These are phyloP conservation scores for Saccharomyces hybrid DNA, from an alignment of 1,139 yeast genomes.

Conservation along the genomic window DNA sequence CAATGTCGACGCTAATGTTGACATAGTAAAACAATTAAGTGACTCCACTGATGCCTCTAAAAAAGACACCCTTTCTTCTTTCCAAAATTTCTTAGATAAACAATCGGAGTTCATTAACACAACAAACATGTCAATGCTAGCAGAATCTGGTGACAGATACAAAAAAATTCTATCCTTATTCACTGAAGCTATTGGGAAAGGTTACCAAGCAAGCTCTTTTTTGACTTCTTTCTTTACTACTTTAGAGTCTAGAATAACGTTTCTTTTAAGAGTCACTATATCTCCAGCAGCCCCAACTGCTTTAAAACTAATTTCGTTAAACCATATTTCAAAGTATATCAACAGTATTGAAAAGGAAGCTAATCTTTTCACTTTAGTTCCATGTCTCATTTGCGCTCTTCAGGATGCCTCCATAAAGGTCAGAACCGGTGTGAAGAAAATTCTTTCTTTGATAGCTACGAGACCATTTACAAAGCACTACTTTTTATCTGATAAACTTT, in stretches of 20 bases:
- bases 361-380: conserved; percentile 39
- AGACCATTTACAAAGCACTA: conserved; percentile 38
- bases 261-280: conserved; percentile 49
- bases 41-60: conserved; percentile 27
- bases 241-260: conserved; percentile 43
- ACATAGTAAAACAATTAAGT: conserved; percentile 22
- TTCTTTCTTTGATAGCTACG: conserved; percentile 31
- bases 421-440: conserved; percentile 33
- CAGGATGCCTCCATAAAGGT: conserved; percentile 36
- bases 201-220: conserved; percentile 32
- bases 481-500: conserved; percentile 37
- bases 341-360: conserved; percentile 33
- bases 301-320: conserved; percentile 44
- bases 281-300: conserved; percentile 52
- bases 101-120: conserved; percentile 26
- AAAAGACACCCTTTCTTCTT: conserved; percentile 21
- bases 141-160: conserved; percentile 40
- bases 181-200: conserved; percentile 36
- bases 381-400: conserved; percentile 37
- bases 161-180: conserved; percentile 37
- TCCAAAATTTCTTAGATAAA: conserved; percentile 30
- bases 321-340: conserved; percentile 35
- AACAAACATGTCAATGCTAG: conserved; percentile 23
- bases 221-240: conserved; percentile 33
- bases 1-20: conserved; percentile 20